A percentile compares a stretch with the other conserved stretches of the same genome.
These are phyloP conservation scores for Rosa persica DNA, from an alignment of 306 rosid species.

Conservation along the genomic window DNA sequence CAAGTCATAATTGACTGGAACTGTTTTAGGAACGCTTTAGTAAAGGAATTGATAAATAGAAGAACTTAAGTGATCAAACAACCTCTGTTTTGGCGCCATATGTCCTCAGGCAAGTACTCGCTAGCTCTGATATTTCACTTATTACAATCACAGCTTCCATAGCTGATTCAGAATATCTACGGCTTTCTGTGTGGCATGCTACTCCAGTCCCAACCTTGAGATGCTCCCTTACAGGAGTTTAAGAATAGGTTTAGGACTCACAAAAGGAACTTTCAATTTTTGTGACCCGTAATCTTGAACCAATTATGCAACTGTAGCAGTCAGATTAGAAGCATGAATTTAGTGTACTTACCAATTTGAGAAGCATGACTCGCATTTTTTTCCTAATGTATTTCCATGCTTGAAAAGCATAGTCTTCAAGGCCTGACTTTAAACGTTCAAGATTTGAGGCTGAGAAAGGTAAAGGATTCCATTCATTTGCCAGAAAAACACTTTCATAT, in stretches of 20 bases:
- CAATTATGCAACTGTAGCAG: slow-evolving; percentile 22
- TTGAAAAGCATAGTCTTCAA: slow-evolving; percentile 65
- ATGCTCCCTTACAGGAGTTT: slow-evolving; percentile 52
- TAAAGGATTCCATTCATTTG: slow-evolving; percentile 40
- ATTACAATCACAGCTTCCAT: slow-evolving; percentile 71
- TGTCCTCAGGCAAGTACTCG: slow-evolving; percentile 47
- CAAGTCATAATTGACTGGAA: slow-evolving; percentile 4
- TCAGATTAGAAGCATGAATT: slow-evolving; percentile 23
- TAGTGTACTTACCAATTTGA: slow-evolving; percentile 46
- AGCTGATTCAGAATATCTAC: slow-evolving; percentile 39
- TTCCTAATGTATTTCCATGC: slow-evolving; percentile 58
- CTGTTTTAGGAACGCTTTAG: not conserved
- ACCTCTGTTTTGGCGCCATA: slow-evolving; percentile 65
- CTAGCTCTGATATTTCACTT: slow-evolving; percentile 53
- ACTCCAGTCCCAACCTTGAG: slow-evolving; percentile 79
- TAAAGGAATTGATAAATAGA: not conserved
- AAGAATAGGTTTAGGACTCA: slow-evolving; percentile 13
- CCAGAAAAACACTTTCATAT: slow-evolving; percentile 52
- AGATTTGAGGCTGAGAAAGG: slow-evolving; percentile 57
- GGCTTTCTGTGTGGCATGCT: slow-evolving; percentile 47
- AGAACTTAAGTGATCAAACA: slow-evolving; percentile 11
- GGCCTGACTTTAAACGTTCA: slow-evolving; percentile 68
- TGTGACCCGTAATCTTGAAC: slow-evolving; percentile 5
- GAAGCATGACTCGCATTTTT: slow-evolving; percentile 60
- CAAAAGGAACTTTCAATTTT: slow-evolving; percentile 21